Base-by-base conservation (phyloP, 2,329 filamentous ascomycete genomes). In the Apiospora malaysiana region DNA sequence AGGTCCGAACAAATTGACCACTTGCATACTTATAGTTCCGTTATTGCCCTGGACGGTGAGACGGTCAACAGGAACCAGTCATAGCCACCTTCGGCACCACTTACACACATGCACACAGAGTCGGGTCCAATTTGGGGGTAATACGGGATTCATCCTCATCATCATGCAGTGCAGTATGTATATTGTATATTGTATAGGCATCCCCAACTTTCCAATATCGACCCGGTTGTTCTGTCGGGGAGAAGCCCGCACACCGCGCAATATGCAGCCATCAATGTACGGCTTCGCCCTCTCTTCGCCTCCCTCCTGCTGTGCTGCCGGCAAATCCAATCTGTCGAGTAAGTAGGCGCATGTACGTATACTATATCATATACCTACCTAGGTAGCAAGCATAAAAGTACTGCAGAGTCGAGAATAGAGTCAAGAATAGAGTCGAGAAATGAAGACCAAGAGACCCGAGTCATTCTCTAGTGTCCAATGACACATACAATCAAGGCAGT, bases 31-130 rank as follows among this genome's bases (percentile, higher is more conserved):
- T 59, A 21, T 16, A 37, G 27, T 21, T 59, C 56, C 56, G 56
- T 63, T 63, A 27, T 40, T 63, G 56, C 32, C 56, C 56, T 63
- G 32, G 51, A 37, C 32, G 56, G 56, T 63, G 56, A 63, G 56
- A 63, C 56, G 27, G 56, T 40, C n/a, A 10, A 21, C 16, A 32
- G 27, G 51, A 59, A 37, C 51, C 16, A 16, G 51, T 21, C 51
- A 59, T 59, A 59, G 51, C 51, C 51, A 37, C 51, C 51, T 37
- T 59, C 51, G 27, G 51, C 51, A 59, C 51, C 49, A 56, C 49
- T 59, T 37, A 59, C 51, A 59, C 25, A 40, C 14, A 1, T 32
- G 12, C 16, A 2, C 12, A 3, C 16, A 9, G 56, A 63, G 18
- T 63, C 32, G 56, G 56, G 56, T 63, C 56, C 32, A 40, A 63